A percentile compares a stretch with the other conserved stretches of the same genome.
phyloP scores from a whole-genome alignment of 2,329 filamentous ascomycete genomes.

The Trichoderma guizhouense region DNA sequence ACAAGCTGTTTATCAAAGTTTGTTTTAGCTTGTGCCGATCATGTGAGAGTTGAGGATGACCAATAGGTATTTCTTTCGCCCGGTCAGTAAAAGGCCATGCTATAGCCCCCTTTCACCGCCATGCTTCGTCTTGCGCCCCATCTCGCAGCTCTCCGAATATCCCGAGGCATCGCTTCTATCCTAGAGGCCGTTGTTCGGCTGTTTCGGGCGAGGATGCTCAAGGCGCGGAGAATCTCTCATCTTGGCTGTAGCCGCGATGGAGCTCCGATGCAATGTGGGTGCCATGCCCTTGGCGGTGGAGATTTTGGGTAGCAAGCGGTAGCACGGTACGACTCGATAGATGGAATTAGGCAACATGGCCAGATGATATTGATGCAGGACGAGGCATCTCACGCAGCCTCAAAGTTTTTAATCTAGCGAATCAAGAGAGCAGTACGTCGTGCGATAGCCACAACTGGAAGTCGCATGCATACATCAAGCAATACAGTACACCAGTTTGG shows the following conservation, averaged over 20 bases:
- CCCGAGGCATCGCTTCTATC: not conserved
- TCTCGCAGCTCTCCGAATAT: not conserved
- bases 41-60: not conserved
- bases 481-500: not conserved
- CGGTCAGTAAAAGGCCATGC: not conserved
- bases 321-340: not conserved
- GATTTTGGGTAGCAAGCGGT: constrained; percentile 2
- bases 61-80: not conserved
- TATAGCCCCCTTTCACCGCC: not conserved
- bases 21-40: not conserved
- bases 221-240: not conserved
- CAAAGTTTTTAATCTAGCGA: not conserved
- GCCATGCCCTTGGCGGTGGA: constrained; percentile 6
- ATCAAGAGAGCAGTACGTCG: not conserved
- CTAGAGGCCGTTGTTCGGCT: constrained; percentile 8
- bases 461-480: not conserved
- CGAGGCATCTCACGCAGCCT: not conserved
- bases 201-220: constrained; percentile 5
- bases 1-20: not conserved
- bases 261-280: constrained; percentile 8
- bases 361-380: not conserved
- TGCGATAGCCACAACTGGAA: not conserved
- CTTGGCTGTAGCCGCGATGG: constrained; percentile 4
- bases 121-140: not conserved
- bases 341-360: not conserved